Conservation (phyloP, 192 early-diverging fungal genomes). For the Gaertneriomyces semiglobifer region DNA sequence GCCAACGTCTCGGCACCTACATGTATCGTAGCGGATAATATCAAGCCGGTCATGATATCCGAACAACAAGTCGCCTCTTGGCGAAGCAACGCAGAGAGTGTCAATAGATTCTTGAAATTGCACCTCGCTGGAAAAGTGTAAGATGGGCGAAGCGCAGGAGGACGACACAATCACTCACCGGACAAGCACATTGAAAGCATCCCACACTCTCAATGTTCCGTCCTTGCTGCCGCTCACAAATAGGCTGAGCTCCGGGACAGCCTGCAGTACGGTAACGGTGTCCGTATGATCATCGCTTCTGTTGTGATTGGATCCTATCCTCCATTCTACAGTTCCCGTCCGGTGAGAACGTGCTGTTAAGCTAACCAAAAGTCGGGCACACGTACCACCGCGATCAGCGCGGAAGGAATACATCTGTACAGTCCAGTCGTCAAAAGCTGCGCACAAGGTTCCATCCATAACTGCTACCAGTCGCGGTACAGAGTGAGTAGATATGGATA, state of each 20-base stretch:
- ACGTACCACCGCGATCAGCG: slow-evolving; percentile 28
- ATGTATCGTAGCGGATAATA: slow-evolving; percentile 33
- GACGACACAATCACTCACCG: slow-evolving; percentile 27
- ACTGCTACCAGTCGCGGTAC: slow-evolving; percentile 36
- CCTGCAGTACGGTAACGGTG: slow-evolving; percentile 35
- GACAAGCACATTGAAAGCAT: slow-evolving; percentile 40
- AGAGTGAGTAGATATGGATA: slow-evolving; percentile 37
- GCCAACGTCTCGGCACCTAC: slow-evolving; percentile 4
- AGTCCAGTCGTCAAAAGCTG: slow-evolving; percentile 36
- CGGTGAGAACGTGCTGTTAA: background rate
- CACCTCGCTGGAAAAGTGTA: slow-evolving; percentile 36
- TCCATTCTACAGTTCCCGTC: slow-evolving; percentile 29
- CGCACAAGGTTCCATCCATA: slow-evolving; percentile 34
- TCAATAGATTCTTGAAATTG: slow-evolving; percentile 45
- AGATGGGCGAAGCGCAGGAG: background rate
- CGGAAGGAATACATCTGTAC: slow-evolving; percentile 43
- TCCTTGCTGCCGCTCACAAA: slow-evolving; percentile 42
- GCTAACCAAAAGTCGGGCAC: background rate
- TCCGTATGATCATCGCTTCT: slow-evolving; percentile 52
- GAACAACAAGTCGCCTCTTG: slow-evolving; percentile 41
- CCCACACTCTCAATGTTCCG: slow-evolving; percentile 46
- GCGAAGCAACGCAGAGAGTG: slow-evolving; percentile 34
- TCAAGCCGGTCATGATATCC: slow-evolving; percentile 45
- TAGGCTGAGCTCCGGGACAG: slow-evolving; percentile 30
- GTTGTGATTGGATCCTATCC: slow-evolving; percentile 33